Evolutionary conservation across 441 rosid species (phyloP).

Genomic region (Pelargonium australe): DNA sequence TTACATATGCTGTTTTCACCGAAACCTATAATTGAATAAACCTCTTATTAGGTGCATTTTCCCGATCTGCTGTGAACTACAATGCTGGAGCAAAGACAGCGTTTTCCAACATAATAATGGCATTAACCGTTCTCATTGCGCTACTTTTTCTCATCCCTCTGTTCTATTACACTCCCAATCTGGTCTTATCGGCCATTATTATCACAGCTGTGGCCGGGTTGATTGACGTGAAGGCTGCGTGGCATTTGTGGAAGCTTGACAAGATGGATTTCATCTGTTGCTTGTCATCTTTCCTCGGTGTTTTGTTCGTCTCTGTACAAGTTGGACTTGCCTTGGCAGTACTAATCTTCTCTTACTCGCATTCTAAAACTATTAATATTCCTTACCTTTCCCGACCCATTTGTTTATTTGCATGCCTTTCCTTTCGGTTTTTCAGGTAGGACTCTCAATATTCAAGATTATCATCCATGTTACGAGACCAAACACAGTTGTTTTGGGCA

Average conservation of each 20-base stretch:
- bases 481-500: constrained; percentile 65
- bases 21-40: not conserved
- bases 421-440: constrained; percentile 47
- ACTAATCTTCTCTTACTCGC: constrained; percentile 12
- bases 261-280: constrained; percentile 88
- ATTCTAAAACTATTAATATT: too few relatives aligned
- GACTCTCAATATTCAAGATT: constrained; percentile 76
- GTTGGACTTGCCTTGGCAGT: constrained; percentile 85
- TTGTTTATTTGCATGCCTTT: not conserved
- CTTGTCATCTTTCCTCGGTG: constrained; percentile 80
- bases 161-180: constrained; percentile 81
- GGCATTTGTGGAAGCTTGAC: constrained; percentile 77
- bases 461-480: constrained; percentile 81
- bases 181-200: constrained; percentile 79
- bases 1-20: not conserved
- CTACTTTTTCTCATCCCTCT: constrained; percentile 90
- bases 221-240: constrained; percentile 65
- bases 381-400: not conserved
- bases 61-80: constrained; percentile 85
- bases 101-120: constrained; percentile 76
- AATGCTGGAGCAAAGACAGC: constrained; percentile 93
- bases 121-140: constrained; percentile 76
- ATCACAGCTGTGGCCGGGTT: constrained; percentile 87
- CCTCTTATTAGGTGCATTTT: constrained; percentile 62
- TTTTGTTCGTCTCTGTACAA: constrained; percentile 86